Evolutionary conservation across 1,284 basidiomycete genomes (phyloP), one percentile per base, ranked within the genome.

Genomic region (Caloboletus inedulis): DNA sequence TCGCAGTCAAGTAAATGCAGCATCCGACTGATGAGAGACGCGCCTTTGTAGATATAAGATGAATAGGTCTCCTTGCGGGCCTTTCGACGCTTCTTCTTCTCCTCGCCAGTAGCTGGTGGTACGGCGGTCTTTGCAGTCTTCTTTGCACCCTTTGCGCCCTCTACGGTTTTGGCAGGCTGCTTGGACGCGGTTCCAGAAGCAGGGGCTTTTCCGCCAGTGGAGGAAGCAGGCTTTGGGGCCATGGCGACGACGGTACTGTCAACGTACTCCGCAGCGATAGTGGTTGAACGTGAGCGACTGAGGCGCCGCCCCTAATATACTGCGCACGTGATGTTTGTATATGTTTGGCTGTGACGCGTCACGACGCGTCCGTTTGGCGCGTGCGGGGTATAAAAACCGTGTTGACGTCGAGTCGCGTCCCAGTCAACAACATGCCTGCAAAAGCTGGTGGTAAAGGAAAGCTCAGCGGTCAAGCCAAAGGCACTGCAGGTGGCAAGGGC

Each of bases 21-120:
- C 16, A 9, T 18, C 16, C 2, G 0, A n/a, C 9, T 1, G 3
- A 23, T 34, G n/a, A 31, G 4, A 2, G 7, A 30, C 46, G 23
- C 8, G 87, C 89, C 88, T 73, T 94, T 94, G 82, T 94, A 94
- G 73, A 95, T 94, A 78, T 95, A 95, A 1, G 92, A 93, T 42
- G 89, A 89, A 79, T 94, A 94, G 7, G 91, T 93, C 77, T 94
- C 91, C 82, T 90, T 91, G 72, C 89, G 79, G 56, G 82, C 70
- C 79, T 93, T 94, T 37, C 45, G 25, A 76, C 88, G 89, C 73
- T 89, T 79, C 78, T 88, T 87, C 84, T 93, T 93, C 85, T 94
- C 93, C 71, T 90, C 85, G 51, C 81, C 85, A 14, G 73, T 77
- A 47, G 73, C 75, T 10, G 78, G 80, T 54, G 79, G 74, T 12